These are phyloP conservation scores for Phytophthora pisi DNA, from an alignment of 352 stramenopile species.

Conservation along the genomic window DNA sequence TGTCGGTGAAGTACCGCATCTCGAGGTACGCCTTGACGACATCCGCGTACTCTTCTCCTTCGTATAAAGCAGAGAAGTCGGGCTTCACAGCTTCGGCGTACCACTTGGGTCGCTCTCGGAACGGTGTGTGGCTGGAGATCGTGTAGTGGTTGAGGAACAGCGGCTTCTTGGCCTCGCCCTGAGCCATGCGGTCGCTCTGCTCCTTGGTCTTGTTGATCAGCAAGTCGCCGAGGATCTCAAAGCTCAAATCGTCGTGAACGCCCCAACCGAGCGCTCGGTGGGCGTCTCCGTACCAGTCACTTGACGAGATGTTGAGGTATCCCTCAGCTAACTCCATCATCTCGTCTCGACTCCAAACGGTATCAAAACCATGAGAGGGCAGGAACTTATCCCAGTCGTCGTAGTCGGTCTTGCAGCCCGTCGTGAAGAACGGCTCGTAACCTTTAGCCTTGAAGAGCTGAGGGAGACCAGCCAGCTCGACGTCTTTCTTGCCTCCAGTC, in stretches of 20 bases:
- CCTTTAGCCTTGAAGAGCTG: slow-evolving; percentile 59
- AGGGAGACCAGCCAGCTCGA: slow-evolving; percentile 46
- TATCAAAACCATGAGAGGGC: slow-evolving; percentile 56
- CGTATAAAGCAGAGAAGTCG: slow-evolving; percentile 45
- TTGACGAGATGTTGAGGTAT: slow-evolving; percentile 35
- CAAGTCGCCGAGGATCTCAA: slow-evolving; percentile 53
- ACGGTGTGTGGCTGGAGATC: slow-evolving; percentile 61
- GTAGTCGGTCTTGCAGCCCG: slow-evolving; percentile 49
- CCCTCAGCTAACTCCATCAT: slow-evolving; percentile 45
- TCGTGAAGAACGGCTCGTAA: slow-evolving; percentile 56
- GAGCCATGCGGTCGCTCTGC: slow-evolving; percentile 32
- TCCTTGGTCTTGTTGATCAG: slow-evolving; percentile 51
- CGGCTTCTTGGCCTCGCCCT: slow-evolving; percentile 38
- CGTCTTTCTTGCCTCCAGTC: slow-evolving; percentile 29
- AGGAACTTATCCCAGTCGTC: slow-evolving; percentile 60
- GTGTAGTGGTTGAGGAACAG: slow-evolving; percentile 66
- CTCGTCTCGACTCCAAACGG: slow-evolving; percentile 44
- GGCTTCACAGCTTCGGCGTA: slow-evolving; percentile 37
- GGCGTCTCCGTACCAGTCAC: slow-evolving; percentile 39
- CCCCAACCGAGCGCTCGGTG: slow-evolving; percentile 39
- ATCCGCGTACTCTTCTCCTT: slow-evolving; percentile 27
- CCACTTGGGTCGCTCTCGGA: slow-evolving; percentile 44
- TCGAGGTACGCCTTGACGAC: slow-evolving; percentile 47
- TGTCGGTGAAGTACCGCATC: slow-evolving; percentile 57
- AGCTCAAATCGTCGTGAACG: slow-evolving; percentile 59